Evolutionary conservation across 768 basidiomycete genomes (phyloP).

Genomic region (Boletellus ananiceps): DNA sequence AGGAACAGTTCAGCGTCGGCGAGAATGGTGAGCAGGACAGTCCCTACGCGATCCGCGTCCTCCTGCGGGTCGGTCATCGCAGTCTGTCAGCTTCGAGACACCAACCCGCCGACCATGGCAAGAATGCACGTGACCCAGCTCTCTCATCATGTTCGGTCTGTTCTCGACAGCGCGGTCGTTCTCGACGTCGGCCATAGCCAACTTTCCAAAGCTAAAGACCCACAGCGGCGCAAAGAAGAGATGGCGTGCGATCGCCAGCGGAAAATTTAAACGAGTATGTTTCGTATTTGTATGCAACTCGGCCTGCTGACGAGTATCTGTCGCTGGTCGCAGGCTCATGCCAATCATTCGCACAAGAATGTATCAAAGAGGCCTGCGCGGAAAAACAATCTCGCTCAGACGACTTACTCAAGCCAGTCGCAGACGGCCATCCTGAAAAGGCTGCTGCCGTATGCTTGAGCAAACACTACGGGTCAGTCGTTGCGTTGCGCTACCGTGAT

Average conservation of each 20-base stretch:
- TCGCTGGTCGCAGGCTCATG: conserved; percentile 46
- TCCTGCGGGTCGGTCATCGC: conserved; percentile 51
- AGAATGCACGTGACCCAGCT: conserved; percentile 15
- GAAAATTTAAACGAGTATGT: conserved; percentile 72
- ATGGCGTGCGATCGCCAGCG: conserved; percentile 67
- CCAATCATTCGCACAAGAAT: conserved; percentile 72
- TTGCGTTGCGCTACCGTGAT: background rate
- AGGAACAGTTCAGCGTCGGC: background rate
- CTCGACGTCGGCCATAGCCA: conserved; percentile 51
- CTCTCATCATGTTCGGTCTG: conserved; percentile 18
- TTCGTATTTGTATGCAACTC: background rate
- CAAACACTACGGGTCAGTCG: conserved; percentile 13
- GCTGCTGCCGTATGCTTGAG: conserved; percentile 64
- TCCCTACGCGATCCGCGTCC: conserved; percentile 74
- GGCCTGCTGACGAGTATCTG: background rate
- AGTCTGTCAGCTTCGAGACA: conserved; percentile 14
- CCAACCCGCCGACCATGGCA: too few species aligned
- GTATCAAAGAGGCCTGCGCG: conserved; percentile 58
- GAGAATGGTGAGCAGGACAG: rapidly evolving
- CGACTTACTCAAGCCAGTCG: conserved; percentile 58
- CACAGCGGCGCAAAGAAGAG: conserved; percentile 81
- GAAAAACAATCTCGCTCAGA: conserved; percentile 62
- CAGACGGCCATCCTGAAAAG: conserved; percentile 69
- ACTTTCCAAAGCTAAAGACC: conserved; percentile 74
- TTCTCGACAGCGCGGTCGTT: conserved; percentile 41